phyloP scores from a whole-genome alignment of 148 eudicot species.

The Persicaria tinctoria region DNA sequence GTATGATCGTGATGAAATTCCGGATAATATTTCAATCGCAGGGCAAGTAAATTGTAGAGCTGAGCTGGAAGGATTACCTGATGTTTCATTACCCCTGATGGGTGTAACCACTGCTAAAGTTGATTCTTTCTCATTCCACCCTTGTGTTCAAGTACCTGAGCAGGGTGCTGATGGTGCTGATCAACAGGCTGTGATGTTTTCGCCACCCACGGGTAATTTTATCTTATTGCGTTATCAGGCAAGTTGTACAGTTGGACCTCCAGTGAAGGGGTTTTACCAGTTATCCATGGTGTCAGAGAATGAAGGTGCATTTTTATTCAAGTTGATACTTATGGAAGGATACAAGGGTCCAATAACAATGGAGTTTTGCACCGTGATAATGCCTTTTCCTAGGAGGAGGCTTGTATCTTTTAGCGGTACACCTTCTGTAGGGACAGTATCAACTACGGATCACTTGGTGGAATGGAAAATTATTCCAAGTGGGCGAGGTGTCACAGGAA shows the following conservation, averaged over 20 bases:
- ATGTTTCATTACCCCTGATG: constrained; percentile 82
- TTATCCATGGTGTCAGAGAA: constrained; percentile 99
- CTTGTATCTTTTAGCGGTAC: constrained; percentile 74
- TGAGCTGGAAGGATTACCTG: constrained; percentile 94
- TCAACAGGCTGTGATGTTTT: constrained; percentile 73
- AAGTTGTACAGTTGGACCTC: constrained; percentile 60
- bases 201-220: constrained; percentile 92
- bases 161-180: constrained; percentile 64
- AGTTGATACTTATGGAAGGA: constrained; percentile 76
- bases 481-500: constrained; percentile 76
- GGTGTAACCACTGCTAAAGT: constrained; percentile 53
- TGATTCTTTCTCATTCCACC: constrained; percentile 74
- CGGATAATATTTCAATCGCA: constrained; percentile 68
- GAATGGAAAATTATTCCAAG: constrained; percentile 88
- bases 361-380: constrained; percentile 85
- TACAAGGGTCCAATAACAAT: constrained; percentile 79
- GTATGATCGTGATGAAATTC: constrained; percentile 95
- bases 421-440: constrained; percentile 87
- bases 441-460: constrained; percentile 58
- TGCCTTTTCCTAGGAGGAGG: constrained; percentile 96
- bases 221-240: constrained; percentile 74
- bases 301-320: constrained; percentile 96
- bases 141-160: constrained; percentile 98
- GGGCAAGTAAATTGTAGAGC: constrained; percentile 97
- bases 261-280: constrained; percentile 92